Percentiles rank a stretch among this genome's conserved stretches.
These are phyloP conservation scores for Cercospora sesami DNA, from an alignment of 2,329 filamentous ascomycete genomes.

Conservation along the genomic window DNA sequence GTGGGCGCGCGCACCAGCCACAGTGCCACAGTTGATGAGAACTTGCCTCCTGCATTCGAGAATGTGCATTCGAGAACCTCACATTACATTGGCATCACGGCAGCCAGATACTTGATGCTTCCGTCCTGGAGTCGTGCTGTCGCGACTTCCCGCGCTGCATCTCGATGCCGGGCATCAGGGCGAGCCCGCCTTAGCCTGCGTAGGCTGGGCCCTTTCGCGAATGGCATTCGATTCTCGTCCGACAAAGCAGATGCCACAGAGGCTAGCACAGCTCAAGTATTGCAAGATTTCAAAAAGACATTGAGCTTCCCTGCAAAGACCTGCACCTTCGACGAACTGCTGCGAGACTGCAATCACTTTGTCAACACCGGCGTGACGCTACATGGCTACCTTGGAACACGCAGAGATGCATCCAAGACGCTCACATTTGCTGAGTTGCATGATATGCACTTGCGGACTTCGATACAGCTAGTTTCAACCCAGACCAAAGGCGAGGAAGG, in stretches of 20 bases:
- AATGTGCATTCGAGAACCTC: background rate
- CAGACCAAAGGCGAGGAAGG: constrained; percentile 31
- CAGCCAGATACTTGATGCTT: constrained; percentile 30
- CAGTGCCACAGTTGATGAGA: background rate
- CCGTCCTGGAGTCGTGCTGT: constrained; percentile 20
- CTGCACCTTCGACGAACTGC: constrained; percentile 40
- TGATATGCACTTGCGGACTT: constrained; percentile 45
- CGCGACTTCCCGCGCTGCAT: constrained; percentile 19
- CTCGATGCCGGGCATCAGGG: constrained; percentile 13
- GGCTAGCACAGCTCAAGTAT: background rate
- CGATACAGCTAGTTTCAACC: constrained; percentile 40
- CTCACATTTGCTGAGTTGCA: constrained; percentile 68
- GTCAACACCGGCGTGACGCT: constrained; percentile 52
- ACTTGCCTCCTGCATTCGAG: background rate
- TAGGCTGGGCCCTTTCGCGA: background rate
- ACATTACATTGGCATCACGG: background rate
- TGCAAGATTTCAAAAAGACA: constrained; percentile 36
- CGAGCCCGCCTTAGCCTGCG: background rate
- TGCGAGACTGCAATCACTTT: constrained; percentile 27
- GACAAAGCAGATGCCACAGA: background rate
- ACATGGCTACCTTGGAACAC: constrained; percentile 71
- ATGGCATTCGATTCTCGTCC: constrained; percentile 1
- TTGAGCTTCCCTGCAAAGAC: constrained; percentile 50
- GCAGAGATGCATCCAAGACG: constrained; percentile 66
- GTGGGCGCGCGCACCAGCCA: background rate